Conservation (phyloP, 176 grass and related monocot species). For the barley (Hordeum vulgare) region MorexV3_pseudomolecules_assembly NC_058524.1:214818932-214819431, state of each 20-base stretch:
- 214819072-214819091: background rate
- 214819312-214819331: background rate
- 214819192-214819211: background rate
- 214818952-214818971: background rate
- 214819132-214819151: background rate
- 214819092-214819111: background rate
- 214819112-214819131: slow-evolving; percentile 21
- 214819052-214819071: background rate
- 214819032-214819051: background rate
- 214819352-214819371: background rate
- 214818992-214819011: background rate
- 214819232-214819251: background rate
- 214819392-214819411: background rate
- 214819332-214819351: background rate
- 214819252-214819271: background rate
- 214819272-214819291: background rate
- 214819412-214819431: background rate
- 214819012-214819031: background rate
- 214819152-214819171: background rate
- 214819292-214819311: background rate
- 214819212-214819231: background rate
- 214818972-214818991: slow-evolving; percentile 9
- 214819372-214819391: background rate
- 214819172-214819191: background rate
- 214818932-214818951: background rate